Evolutionary conservation across 352 stramenopile genomes (phyloP).

Genomic region (Saprolegnia parasitica): DNA sequence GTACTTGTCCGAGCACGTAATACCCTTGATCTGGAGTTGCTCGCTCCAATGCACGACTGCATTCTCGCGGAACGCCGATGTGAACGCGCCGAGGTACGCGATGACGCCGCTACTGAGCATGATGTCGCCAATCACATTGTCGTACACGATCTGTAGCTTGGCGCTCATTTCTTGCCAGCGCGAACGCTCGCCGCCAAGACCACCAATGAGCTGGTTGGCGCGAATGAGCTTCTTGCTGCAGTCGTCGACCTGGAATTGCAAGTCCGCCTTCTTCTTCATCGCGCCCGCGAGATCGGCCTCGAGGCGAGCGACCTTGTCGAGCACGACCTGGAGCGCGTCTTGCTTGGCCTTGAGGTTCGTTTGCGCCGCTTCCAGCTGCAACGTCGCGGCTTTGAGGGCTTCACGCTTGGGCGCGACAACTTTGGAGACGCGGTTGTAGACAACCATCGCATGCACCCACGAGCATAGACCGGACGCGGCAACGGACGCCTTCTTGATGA

Average conservation of each 20-base stretch:
- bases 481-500: constrained; percentile 92
- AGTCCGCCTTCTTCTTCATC: constrained; percentile 89
- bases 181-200: constrained; percentile 90
- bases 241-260: constrained; percentile 89
- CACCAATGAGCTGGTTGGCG: constrained; percentile 91
- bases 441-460: constrained; percentile 96
- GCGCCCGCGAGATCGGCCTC: constrained; percentile 84
- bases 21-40: constrained; percentile 45
- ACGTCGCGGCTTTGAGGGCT: constrained; percentile 86
- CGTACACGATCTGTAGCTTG: constrained; percentile 78
- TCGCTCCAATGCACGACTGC: constrained; percentile 82
- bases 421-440: constrained; percentile 92
- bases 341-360: constrained; percentile 86
- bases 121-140: constrained; percentile 92
- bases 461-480: constrained; percentile 91
- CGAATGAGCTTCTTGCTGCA: constrained; percentile 89
- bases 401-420: constrained; percentile 91
- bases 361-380: constrained; percentile 82
- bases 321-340: constrained; percentile 84
- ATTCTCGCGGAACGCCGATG: constrained; percentile 83
- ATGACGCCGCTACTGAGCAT: constrained; percentile 92
- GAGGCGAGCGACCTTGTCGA: constrained; percentile 89
- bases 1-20: constrained; percentile 71
- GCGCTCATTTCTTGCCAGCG: constrained; percentile 89
- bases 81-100: constrained; percentile 92